Evolutionary conservation across 2,329 filamentous ascomycete genomes (phyloP).

Genomic region (Monilinia laxa): DNA sequence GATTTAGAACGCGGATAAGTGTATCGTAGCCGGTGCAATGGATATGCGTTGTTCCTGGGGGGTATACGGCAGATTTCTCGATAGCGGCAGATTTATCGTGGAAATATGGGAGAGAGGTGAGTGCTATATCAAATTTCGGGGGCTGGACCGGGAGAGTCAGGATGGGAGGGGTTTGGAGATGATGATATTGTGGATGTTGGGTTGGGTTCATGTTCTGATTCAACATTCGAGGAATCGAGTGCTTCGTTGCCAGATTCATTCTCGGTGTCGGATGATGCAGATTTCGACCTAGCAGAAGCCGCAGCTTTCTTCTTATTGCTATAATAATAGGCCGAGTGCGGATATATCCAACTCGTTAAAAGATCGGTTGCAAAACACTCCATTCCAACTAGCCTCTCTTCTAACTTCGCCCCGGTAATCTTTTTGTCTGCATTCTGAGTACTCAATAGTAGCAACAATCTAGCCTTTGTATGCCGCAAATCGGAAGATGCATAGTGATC

Average conservation of each 20-base stretch:
- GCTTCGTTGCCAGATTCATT: neutral
- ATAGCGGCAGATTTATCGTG: slow-evolving; percentile 67
- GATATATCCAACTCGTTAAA: slow-evolving; percentile 39
- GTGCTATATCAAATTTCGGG: slow-evolving; percentile 57
- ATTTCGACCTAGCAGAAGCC: neutral
- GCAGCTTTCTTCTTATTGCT: slow-evolving; percentile 18
- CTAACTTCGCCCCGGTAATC: slow-evolving; percentile 66
- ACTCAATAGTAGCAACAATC: slow-evolving; percentile 60
- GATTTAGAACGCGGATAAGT: slow-evolving; percentile 67
- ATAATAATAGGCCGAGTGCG: neutral
- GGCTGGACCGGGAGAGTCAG: too few species aligned
- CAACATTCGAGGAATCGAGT: neutral
- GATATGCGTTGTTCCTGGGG: slow-evolving; percentile 50
- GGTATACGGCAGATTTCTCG: slow-evolving; percentile 45
- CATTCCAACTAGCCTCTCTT: slow-evolving; percentile 70
- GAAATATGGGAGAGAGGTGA: slow-evolving; percentile 73
- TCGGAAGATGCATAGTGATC: slow-evolving; percentile 22
- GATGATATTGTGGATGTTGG: slow-evolving; percentile 16
- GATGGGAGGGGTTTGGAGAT: neutral
- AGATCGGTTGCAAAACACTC: slow-evolving; percentile 62
- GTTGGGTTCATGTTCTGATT: neutral
- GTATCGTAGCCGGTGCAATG: slow-evolving; percentile 78
- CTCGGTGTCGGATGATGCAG: neutral
- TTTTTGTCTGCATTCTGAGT: slow-evolving; percentile 67
- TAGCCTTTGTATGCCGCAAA: slow-evolving; percentile 32